Evolutionary conservation across 768 basidiomycete species (phyloP).

Genomic region (Boletus tylopilopsis): DNA sequence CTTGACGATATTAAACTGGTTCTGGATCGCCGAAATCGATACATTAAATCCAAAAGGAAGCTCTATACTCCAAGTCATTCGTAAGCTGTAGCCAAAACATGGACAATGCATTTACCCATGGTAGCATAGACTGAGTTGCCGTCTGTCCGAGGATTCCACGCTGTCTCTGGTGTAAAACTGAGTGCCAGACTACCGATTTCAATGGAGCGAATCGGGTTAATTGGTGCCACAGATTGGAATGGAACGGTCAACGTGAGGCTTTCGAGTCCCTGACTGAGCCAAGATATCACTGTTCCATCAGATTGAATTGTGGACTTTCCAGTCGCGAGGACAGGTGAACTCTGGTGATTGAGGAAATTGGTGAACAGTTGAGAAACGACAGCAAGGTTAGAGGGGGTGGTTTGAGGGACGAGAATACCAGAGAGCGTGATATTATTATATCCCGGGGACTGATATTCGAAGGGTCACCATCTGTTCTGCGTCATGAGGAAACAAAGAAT

Average conservation of each 20-base stretch:
- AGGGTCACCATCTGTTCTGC: slow-evolving; percentile 1
- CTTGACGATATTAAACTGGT: slow-evolving; percentile 58
- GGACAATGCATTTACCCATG: slow-evolving; percentile 39
- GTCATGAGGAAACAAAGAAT: slow-evolving; percentile 2
- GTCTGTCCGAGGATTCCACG: slow-evolving; percentile 56
- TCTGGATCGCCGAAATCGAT: slow-evolving; percentile 56
- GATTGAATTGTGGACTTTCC: slow-evolving; percentile 56
- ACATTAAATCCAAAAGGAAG: slow-evolving; percentile 70
- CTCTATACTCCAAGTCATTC: slow-evolving; percentile 33
- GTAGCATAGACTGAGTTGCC: slow-evolving; percentile 58
- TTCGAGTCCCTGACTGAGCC: slow-evolving; percentile 62
- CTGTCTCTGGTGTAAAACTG: slow-evolving; percentile 45
- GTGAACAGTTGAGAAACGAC: slow-evolving; percentile 64
- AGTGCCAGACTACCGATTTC: slow-evolving; percentile 58
- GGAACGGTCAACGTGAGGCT: slow-evolving; percentile 59
- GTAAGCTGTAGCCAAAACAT: not conserved
- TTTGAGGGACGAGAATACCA: slow-evolving; percentile 56
- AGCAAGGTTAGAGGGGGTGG: slow-evolving; percentile 40
- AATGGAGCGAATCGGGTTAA: slow-evolving; percentile 64
- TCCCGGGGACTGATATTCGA: slow-evolving; percentile 46
- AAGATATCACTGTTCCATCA: slow-evolving; percentile 56
- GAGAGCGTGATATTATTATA: slow-evolving; percentile 54
- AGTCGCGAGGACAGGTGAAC: slow-evolving; percentile 53
- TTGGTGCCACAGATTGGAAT: slow-evolving; percentile 46
- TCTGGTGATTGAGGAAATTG: slow-evolving; percentile 63